Base-by-base conservation (phyloP, 768 basidiomycete species). In the Lentinula raphanica region DNA sequence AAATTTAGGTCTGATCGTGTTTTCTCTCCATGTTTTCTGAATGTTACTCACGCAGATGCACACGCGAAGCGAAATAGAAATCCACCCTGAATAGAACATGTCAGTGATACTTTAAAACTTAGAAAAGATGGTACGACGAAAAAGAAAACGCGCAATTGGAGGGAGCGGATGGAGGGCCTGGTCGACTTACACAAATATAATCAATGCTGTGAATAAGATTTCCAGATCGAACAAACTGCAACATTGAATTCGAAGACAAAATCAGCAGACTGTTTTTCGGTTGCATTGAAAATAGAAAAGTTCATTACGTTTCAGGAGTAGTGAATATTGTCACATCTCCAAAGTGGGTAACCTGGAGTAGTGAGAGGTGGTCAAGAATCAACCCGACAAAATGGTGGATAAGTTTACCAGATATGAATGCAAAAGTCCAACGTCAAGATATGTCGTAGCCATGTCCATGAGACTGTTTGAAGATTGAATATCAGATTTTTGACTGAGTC, bases 21-120 rank as follows among this genome's bases (percentile, higher is more conserved):
- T 8, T 12, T 19, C 45, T 15, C 23, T n/a, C 17, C 4, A 40
- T n/a, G 15, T 23, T 25, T n/a, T 9, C 3, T 9, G 27, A 32
- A 6, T 23, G 32, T 13, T 35, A 44, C 55, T 46, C 28, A 56
- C 55, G 42, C 15, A 45, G 19, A 35, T 45, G 25, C 9, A 56
- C 55, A 35, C 55, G 55, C n/a, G 55, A 56, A 15, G 55, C 55
- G 35, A 56, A 56, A 42, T 40, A 56, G 21, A 56, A 25, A 35
- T 56, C 55, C 5, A 46, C 55, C 25, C 55, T 56, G 3, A 1
- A 38, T 1, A 36, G 25, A 5, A 9, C 15, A 12, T 21, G 25
- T 54, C 23, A 40, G 12, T 6, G 12, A 46, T 11, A 39, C 12
- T 28, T 13, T n/a, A 15, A 54, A 21, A n/a, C 35, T 35, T 17